phyloP scores from a whole-genome alignment of 108 stramenopile genomes.

The Skeletonema potamos region DNA sequence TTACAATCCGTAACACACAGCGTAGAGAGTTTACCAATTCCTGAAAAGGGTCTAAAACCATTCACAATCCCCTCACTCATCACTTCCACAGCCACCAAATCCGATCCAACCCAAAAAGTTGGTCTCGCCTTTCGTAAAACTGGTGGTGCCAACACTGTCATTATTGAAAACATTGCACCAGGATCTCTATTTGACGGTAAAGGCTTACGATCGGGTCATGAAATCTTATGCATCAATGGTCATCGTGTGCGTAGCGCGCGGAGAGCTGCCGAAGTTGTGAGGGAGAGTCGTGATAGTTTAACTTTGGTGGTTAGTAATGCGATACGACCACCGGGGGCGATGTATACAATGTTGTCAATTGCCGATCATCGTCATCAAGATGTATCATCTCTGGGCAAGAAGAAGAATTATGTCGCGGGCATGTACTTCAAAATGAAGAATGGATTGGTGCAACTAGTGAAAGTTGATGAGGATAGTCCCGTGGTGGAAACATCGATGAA shows the following conservation, averaged over 20 bases:
- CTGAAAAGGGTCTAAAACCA: constrained; percentile 13
- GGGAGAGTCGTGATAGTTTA: constrained; percentile 22
- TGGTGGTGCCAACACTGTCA: constrained; percentile 9
- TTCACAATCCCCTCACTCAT: constrained; percentile 28
- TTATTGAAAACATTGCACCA: constrained; percentile 30
- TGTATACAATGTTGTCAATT: constrained; percentile 31
- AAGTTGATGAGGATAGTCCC: constrained; percentile 25
- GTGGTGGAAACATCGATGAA: constrained; percentile 19
- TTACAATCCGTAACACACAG: neutral
- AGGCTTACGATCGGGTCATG: constrained; percentile 17
- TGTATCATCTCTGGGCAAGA: neutral
- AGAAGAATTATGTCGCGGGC: constrained; percentile 5
- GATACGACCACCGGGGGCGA: constrained; percentile 25
- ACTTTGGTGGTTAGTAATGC: constrained; percentile 33
- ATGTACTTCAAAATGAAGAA: constrained; percentile 39
- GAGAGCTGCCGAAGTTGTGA: constrained; percentile 36
- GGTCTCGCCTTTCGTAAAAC: constrained; percentile 38
- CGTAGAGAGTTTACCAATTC: neutral
- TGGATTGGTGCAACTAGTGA: constrained; percentile 23
- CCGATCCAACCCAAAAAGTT: constrained; percentile 26
- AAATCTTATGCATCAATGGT: constrained; percentile 30
- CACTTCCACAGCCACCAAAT: constrained; percentile 13
- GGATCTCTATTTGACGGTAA: constrained; percentile 24
- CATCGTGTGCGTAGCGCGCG: constrained; percentile 33
- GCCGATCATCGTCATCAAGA: neutral